Base-by-base conservation (phyloP, 225 moss, liverwort and hornwort species). In the Ulota crispa region DNA sequence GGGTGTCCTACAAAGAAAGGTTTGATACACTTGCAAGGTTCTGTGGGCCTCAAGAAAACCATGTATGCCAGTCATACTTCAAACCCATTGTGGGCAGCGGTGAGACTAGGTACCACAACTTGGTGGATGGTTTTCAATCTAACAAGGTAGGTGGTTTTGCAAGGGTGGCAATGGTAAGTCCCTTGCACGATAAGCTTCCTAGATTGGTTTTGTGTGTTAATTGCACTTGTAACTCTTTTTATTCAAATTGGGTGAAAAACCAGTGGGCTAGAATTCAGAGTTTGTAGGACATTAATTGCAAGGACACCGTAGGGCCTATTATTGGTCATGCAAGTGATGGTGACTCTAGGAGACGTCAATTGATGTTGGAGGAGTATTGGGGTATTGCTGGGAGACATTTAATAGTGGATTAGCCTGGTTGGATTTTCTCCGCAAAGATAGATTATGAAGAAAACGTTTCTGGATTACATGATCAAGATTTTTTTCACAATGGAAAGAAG, bases 341-440 rank as follows among this genome's bases (percentile, higher is more conserved):
- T 36, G 36, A 36, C 36, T 7, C 36, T 36, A 36, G 36, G 0
- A 4, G 54, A 72, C 4, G 12, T 9, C 32, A 54, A 9, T 53
- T 72, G 8, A 34, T 72, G 34, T 19, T 72, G 1, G 0, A 19
- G 0, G 11, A 70, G 32, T 72, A 72, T 21, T 4, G 7, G 30
- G 2, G 19, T 3, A 71, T 0, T 0, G 19, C 0, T 30, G 72
- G 32, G 2, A 0, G 0, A 2, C 1, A 23, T 8, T 20, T 70
- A 1, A 32, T 1, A 18, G 2, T 54, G 5, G 10, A 32, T 5
- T 52, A 21, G 54, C 4, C 32, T 21, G 32, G 32, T 2, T 72
- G 10, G 54, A 1, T 70, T 13, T 27, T 50, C 12, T 47, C 28
- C 11, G 0, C n/a, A 1, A 4, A 5, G 1, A 2, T 41, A 9